Evolutionary conservation across 2,329 filamentous ascomycete species (phyloP).

Genomic region (Trichoderma aggressivum): DNA sequence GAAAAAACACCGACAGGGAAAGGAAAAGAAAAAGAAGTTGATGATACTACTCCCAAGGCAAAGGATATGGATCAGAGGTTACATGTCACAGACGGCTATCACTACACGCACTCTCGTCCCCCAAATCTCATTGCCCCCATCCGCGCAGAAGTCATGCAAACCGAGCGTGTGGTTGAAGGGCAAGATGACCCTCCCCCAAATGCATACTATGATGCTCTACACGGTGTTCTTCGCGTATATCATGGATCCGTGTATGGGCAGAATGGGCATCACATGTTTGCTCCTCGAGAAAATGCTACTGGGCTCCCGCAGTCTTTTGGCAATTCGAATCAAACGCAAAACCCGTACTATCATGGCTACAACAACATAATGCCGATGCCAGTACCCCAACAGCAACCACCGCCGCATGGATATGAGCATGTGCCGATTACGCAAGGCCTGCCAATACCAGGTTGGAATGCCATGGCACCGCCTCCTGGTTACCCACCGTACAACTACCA

Average conservation of each 20-base stretch:
- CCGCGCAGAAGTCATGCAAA: slow-evolving; percentile 48
- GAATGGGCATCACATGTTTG: slow-evolving; percentile 44
- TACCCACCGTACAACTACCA: slow-evolving; percentile 16
- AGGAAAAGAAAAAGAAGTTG: not conserved
- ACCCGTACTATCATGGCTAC: slow-evolving; percentile 43
- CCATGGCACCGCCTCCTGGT: slow-evolving; percentile 24
- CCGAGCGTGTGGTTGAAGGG: slow-evolving; percentile 54
- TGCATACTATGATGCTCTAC: slow-evolving; percentile 54
- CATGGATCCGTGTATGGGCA: slow-evolving; percentile 55
- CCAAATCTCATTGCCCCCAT: slow-evolving; percentile 48
- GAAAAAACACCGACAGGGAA: not conserved
- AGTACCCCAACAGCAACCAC: not conserved
- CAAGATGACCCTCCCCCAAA: slow-evolving; percentile 55
- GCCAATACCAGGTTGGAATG: slow-evolving; percentile 24
- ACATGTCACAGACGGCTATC: slow-evolving; percentile 29
- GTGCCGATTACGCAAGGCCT: slow-evolving; percentile 33
- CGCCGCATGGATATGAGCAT: slow-evolving; percentile 24
- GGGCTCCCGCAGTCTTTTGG: slow-evolving; percentile 39
- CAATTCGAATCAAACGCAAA: slow-evolving; percentile 41
- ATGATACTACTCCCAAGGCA: not conserved
- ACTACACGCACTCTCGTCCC: slow-evolving; percentile 32
- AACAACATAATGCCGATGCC: slow-evolving; percentile 23
- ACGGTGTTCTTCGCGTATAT: slow-evolving; percentile 54
- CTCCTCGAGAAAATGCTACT: slow-evolving; percentile 37
- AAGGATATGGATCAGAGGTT: not conserved